Evolutionary conservation across 1,284 basidiomycete species (phyloP), one percentile per base, ranked within the genome.

Genomic region (Irpex sp.): DNA sequence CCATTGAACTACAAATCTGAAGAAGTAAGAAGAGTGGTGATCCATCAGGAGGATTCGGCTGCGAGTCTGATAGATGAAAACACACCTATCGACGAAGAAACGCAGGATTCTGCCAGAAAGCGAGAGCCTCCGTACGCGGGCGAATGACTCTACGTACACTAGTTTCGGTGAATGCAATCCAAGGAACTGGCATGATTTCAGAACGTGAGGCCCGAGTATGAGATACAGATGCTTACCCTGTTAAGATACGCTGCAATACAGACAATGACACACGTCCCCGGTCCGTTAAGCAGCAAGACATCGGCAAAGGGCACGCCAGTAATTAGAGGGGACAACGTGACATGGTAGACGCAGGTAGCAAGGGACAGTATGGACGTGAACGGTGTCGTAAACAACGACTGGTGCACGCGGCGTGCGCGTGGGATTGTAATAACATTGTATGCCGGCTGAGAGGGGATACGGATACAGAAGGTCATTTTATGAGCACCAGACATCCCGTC

Each of bases 71-170:
- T 11, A 35, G 37, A 37, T 33, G 13, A 21, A 51, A 17, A 77
- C 81, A 69, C 76, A 91, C 84, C 88, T 85, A 75, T 98, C 95
- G 5, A 94, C 95, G 49, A 97, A 78, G 7, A 84, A 85, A 39
- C 87, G 82, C 19, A 98, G 79, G 51, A 99, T 77, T 69, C 85
- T 93, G 31, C 89, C 97, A 21, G 95, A 94, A 15, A 98, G 80
- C 11, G 94, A 97, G 17, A 98, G 80, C 0, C 84, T 83, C 35
- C 78, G 81, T 5, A 98, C 95, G 13, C 97, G 88, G 5, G 97
- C 95, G 72, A 97, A 97, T 0, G 95, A 96, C 75, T 99, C 97
- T 51, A 98, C 81, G 74, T 98, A 99, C 61, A 99, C 85, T 33
- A 95, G 75, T 53, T 79, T 81, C 1, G 97, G 93, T 1, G 89